Evolutionary conservation across 2,329 filamentous ascomycete species (phyloP).

Genomic region (Pyrenophora seminiperda): DNA sequence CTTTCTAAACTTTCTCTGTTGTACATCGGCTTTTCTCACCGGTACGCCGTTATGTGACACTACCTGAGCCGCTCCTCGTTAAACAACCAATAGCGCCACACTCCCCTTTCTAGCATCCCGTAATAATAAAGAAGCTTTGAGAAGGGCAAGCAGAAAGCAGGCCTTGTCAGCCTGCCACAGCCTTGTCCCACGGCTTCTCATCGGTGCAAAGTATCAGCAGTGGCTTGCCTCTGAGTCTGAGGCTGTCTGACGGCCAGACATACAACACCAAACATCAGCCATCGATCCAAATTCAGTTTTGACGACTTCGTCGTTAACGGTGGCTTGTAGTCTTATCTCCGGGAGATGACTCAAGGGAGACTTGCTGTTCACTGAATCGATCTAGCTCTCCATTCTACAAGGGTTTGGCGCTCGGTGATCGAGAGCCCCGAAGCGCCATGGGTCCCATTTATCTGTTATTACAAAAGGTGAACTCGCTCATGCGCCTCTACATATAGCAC

Average conservation of each 20-base stretch:
- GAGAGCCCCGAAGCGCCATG: constrained; percentile 6
- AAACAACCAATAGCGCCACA: no score
- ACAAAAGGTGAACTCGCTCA: background rate
- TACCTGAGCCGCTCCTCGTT: background rate
- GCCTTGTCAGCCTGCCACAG: constrained; percentile 5
- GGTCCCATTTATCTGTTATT: constrained; percentile 1
- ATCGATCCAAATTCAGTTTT: no score
- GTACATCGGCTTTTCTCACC: background rate
- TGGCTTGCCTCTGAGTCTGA: no score
- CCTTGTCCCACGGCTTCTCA: background rate
- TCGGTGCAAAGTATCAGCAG: no score
- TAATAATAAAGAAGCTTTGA: background rate
- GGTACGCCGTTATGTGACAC: constrained; percentile 2
- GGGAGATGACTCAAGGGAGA: background rate
- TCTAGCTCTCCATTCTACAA: constrained; percentile 10
- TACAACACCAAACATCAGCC: no score
- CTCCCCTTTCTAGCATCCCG: no score
- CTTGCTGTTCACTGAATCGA: constrained; percentile 8
- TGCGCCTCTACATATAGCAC: constrained; percentile 5
- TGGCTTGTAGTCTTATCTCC: background rate
- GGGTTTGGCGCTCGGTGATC: constrained; percentile 13
- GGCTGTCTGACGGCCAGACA: background rate
- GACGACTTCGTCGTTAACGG: no score
- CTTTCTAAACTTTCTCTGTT: no score
- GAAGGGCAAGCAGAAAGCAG: background rate